A percentile compares a stretch with the other conserved stretches of the same genome.
Conservation (phyloP, 495 filamentous ascomycete genomes). For the Penicillium coffeae region DNA sequence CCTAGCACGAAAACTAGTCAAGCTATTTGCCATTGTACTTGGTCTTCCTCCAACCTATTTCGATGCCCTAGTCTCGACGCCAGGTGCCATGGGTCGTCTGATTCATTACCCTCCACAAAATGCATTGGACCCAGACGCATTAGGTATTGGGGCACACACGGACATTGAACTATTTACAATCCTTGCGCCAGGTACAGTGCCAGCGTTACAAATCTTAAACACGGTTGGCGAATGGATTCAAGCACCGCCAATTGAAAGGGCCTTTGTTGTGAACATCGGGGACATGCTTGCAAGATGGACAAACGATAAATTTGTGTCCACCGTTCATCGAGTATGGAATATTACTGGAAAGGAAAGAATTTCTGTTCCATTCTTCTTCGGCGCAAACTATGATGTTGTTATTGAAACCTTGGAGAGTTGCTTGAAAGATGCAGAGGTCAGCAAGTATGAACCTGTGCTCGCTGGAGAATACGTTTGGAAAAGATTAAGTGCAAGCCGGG, state of each 20-base stretch:
- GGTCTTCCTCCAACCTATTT: slow-evolving; percentile 41
- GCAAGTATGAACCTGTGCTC: no score
- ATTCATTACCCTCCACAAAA: slow-evolving; percentile 44
- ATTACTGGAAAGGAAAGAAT: slow-evolving; percentile 41
- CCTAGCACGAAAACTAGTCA: slow-evolving; percentile 32
- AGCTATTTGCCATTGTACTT: slow-evolving; percentile 45
- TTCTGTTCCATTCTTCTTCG: slow-evolving; percentile 49
- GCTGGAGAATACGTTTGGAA: no score
- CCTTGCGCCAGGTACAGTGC: slow-evolving; percentile 32
- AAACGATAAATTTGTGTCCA: slow-evolving; percentile 43
- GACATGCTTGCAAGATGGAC: slow-evolving; percentile 47
- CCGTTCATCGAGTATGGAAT: slow-evolving; percentile 50
- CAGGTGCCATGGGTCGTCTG: slow-evolving; percentile 40
- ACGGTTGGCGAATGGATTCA: slow-evolving; percentile 38
- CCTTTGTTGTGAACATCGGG: slow-evolving; percentile 50
- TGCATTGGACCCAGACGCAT: slow-evolving; percentile 29
- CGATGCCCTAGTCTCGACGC: slow-evolving; percentile 36
- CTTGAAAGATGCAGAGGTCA: no score
- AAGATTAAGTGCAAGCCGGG: no score
- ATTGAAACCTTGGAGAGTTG: no score
- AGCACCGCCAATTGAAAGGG: slow-evolving; percentile 38
- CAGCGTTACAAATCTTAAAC: slow-evolving; percentile 45
- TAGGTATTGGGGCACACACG: slow-evolving; percentile 47
- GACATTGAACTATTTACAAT: slow-evolving; percentile 31
- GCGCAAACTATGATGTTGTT: slow-evolving; percentile 29